phyloP scores from a whole-genome alignment of 2,329 filamentous ascomycete species.

The Colletotrichum lini region DNA sequence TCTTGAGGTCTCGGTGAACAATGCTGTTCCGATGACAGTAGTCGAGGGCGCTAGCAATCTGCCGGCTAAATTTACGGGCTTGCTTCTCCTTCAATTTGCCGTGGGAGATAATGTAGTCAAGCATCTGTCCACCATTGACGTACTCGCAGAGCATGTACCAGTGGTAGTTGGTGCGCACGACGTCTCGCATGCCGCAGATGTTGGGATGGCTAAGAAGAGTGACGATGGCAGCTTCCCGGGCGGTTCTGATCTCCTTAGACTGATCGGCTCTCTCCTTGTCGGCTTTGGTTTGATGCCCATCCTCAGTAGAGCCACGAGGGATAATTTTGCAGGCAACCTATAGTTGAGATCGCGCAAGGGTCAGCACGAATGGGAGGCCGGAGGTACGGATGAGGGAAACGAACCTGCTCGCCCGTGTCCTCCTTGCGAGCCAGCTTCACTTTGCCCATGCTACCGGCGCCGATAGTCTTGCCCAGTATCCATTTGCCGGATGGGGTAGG shows the following conservation, averaged over 20 bases:
- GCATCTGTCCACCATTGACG: conserved; percentile 98
- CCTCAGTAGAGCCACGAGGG: conserved; percentile 89
- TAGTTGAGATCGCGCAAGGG: neutral
- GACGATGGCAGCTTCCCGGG: conserved; percentile 95
- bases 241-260: conserved; percentile 95
- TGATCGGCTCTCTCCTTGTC: conserved; percentile 93
- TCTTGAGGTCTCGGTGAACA: conserved; percentile 97
- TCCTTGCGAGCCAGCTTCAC: conserved; percentile 95
- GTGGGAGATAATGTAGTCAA: conserved; percentile 99
- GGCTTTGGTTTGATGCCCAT: conserved; percentile 78
- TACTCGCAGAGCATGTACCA: conserved; percentile 99
- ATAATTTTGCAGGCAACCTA: conserved; percentile 98
- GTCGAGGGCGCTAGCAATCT: conserved; percentile 96
- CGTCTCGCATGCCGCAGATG: conserved; percentile 95
- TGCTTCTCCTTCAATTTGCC: conserved; percentile 98
- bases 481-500: conserved; percentile 92
- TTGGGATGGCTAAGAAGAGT: conserved; percentile 95
- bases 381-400: conserved; percentile 47
- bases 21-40: conserved; percentile 99
- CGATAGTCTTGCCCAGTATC: conserved; percentile 96
- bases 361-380: conserved; percentile 11
- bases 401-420: conserved; percentile 91
- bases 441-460: conserved; percentile 98
- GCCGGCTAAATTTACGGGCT: conserved; percentile 95
- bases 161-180: conserved; percentile 95